Evolutionary conservation across 2,329 filamentous ascomycete species (phyloP).

Genomic region (Exophiala lecanii-corni): DNA sequence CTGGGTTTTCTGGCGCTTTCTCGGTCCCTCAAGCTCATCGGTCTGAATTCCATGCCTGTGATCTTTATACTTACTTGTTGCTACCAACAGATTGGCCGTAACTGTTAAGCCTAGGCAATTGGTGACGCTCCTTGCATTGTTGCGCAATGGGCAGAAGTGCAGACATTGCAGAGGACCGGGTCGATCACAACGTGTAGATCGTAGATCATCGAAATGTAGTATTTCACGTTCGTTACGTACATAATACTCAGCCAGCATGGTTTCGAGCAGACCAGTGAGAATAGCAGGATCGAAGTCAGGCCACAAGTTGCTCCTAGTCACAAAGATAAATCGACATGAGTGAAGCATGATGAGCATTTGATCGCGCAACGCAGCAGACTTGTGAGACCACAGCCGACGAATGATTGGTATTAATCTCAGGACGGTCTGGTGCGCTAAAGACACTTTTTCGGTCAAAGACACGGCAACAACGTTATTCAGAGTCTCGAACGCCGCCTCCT

Average conservation of each 20-base stretch:
- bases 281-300: constrained; percentile 29
- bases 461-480: constrained; percentile 67
- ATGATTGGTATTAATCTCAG: constrained; percentile 65
- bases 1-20: constrained; percentile 20
- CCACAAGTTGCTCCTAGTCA: constrained; percentile 37
- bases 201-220: constrained; percentile 73
- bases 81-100: constrained; percentile 33
- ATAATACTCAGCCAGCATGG: constrained; percentile 73
- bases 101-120: constrained; percentile 39
- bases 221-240: constrained; percentile 65
- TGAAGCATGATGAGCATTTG: constrained; percentile 73
- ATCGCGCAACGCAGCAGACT: constrained; percentile 62
- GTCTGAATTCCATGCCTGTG: neutral
- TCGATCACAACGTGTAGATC: constrained; percentile 42
- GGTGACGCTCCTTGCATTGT: constrained; percentile 34
- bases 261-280: constrained; percentile 12
- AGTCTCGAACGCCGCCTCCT: constrained; percentile 68
- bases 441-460: constrained; percentile 63
- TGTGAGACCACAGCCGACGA: constrained; percentile 68
- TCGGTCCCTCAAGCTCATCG: constrained; percentile 7
- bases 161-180: constrained; percentile 34
- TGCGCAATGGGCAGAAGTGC: constrained; percentile 35
- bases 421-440: constrained; percentile 57
- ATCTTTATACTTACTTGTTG: constrained; percentile 4
- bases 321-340: constrained; percentile 57